Conservation (phyloP, 1,284 basidiomycete species). For the Cystobasidium pallidum region DNA sequence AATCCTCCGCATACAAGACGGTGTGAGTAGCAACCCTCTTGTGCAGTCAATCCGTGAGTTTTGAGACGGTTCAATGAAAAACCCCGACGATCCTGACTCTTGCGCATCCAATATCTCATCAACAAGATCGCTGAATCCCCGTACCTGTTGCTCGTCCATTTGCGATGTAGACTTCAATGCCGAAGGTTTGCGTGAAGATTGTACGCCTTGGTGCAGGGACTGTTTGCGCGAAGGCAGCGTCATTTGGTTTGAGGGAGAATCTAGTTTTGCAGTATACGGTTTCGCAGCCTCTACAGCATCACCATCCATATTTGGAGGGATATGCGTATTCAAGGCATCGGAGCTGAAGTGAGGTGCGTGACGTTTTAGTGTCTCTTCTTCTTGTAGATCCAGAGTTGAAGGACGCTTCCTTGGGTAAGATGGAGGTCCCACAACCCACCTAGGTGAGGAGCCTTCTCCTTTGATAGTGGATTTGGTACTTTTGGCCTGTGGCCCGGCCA, state of each 20-base stretch:
- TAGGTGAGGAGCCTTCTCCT: neutral
- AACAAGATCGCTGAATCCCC: conserved; percentile 20
- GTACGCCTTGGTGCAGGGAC: neutral
- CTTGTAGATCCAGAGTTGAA: conserved; percentile 6
- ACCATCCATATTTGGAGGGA: conserved; percentile 21
- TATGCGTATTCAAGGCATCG: conserved; percentile 8
- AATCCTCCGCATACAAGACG: conserved; percentile 3
- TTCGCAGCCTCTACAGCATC: neutral
- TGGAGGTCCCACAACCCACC: neutral
- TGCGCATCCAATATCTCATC: conserved; percentile 40
- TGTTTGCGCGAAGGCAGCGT: neutral
- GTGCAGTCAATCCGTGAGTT: neutral
- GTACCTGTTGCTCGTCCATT: conserved; percentile 15
- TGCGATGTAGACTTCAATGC: conserved; percentile 4
- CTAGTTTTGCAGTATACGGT: neutral
- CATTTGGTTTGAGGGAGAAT: neutral
- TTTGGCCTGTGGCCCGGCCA: conserved; percentile 8
- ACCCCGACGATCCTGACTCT: neutral
- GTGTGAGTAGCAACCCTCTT: neutral
- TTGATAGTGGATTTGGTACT: neutral
- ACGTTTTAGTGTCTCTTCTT: neutral
- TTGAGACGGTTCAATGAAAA: neutral
- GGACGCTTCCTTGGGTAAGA: conserved; percentile 11
- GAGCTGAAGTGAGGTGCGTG: neutral
- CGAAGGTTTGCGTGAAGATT: conserved; percentile 4